Percentiles rank a stretch among this genome's conserved stretches.
These are phyloP conservation scores for Puccinia horiana DNA, from an alignment of 1,284 basidiomycete genomes.

Conservation along the genomic window DNA sequence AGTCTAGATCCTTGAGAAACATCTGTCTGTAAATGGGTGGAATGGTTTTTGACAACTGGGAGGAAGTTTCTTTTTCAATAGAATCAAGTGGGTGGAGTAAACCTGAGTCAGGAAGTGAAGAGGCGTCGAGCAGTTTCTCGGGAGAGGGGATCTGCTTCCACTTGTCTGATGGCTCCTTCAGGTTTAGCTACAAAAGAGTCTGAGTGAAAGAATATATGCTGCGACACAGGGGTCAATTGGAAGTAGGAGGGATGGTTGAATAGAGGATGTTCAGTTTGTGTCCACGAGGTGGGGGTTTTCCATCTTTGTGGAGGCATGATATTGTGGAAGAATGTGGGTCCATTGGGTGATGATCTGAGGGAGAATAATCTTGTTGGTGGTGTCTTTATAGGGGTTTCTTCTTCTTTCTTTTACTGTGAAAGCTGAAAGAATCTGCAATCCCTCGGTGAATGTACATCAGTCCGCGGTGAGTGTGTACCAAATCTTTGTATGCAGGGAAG, in stretches of 20 bases:
- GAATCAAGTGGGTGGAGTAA: neutral
- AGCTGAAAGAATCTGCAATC: too few species aligned
- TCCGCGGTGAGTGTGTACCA: too few species aligned
- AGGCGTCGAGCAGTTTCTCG: neutral
- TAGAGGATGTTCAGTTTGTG: neutral
- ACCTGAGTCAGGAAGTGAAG: neutral
- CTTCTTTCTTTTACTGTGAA: too few species aligned
- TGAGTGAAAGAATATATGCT: neutral
- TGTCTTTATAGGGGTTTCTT: too few species aligned
- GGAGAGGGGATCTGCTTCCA: conserved; percentile 2
- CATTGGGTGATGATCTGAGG: neutral
- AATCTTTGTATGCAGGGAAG: too few species aligned
- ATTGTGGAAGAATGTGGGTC: neutral
- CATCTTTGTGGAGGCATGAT: neutral
- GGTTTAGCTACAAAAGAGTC: neutral
- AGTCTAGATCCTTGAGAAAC: neutral
- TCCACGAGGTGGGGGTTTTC: neutral
- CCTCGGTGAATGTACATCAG: too few species aligned
- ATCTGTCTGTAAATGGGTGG: neutral
- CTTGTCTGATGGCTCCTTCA: neutral
- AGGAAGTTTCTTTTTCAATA: neutral
- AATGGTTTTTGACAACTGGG: neutral
- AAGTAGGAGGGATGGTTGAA: neutral
- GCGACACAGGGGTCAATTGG: neutral
- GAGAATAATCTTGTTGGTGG: neutral